Evolutionary conservation across 352 stramenopile species (phyloP).

Genomic region (Phytophthora agathidicida): DNA sequence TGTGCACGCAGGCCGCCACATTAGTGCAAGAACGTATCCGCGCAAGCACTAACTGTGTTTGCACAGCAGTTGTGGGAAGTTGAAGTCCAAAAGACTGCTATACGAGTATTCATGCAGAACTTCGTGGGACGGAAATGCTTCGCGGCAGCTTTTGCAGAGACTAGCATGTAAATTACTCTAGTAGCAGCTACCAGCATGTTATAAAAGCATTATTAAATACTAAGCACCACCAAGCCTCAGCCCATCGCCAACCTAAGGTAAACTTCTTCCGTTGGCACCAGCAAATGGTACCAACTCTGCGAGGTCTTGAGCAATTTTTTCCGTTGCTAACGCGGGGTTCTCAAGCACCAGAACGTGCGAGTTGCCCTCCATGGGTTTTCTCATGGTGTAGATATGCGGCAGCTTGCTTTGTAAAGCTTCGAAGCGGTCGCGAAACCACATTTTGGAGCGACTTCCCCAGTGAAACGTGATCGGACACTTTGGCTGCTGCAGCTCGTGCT

Average conservation of each 20-base stretch:
- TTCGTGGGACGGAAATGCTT: no score
- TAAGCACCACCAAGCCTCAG: no score
- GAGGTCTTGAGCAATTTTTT: slow-evolving; percentile 49
- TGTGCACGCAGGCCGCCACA: no score
- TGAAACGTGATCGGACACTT: slow-evolving; percentile 50
- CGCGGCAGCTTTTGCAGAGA: no score
- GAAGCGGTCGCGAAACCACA: slow-evolving; percentile 45
- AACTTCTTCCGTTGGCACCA: background rate
- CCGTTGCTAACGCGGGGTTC: slow-evolving; percentile 40
- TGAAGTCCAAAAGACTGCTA: no score
- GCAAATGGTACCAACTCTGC: slow-evolving; percentile 27
- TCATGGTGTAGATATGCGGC: slow-evolving; percentile 50
- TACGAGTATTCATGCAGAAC: no score
- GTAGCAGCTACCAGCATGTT: no score
- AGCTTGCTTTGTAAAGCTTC: slow-evolving; percentile 30
- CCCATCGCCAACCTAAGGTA: slow-evolving; percentile 1
- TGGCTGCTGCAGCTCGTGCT: slow-evolving; percentile 40
- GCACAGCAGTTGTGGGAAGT: no score
- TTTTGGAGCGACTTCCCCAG: slow-evolving; percentile 49
- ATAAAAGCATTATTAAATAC: no score
- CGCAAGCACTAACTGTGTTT: no score
- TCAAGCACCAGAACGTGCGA: slow-evolving; percentile 62
- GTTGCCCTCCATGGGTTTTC: slow-evolving; percentile 39
- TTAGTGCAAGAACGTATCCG: no score
- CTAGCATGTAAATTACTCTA: no score